Base-by-base conservation (phyloP, 495 filamentous ascomycete species). In the Bombardia bombarda region DNA sequence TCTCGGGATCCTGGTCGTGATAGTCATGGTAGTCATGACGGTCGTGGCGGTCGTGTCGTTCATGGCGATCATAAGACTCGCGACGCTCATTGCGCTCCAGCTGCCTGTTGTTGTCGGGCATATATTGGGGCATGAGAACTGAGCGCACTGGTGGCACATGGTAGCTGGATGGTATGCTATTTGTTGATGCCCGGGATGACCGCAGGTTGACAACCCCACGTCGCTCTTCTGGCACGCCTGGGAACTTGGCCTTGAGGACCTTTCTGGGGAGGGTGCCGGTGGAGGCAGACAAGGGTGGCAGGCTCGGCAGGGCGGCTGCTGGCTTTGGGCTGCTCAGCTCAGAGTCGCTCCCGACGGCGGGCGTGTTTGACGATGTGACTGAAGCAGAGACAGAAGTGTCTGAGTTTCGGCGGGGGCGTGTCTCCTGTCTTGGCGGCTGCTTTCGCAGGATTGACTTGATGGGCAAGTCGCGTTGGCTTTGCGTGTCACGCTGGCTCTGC, bases 231-330 rank as follows among this genome's bases (percentile, higher is more conserved):
- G 56, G 56, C 19, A 52, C 44, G 5, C 48, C 47, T 4, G 49
- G 56, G 18, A 54, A 58, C 50, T 56, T 58, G 22, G 60, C 57
- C 45, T 57, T 60, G 42, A 62, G 43, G 17, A 62, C 57, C 48
- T 55, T 62, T 16, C 60, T 38, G 23, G 60, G 60, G 12, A 62
- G 56, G 14, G 43, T 22, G 2, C 38, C 32, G 8, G 45, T 34
- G 2, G 48, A 37, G n/a, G 40, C 16, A 12, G 45, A 45, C 9
- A 45, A 47, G 10, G 36, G 24, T 0, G 42, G 32, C 1, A 40
- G 32, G 8, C 41, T 20, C 20, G 48, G 34, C n/a, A 23, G 40
- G 2, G 16, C 13, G 4, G 26, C 22, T 6, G 41, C 31, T 28
- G 41, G 28, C 22, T 30, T 46, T 4, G 48, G 31, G 25, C 24